Evolutionary conservation across 1,139 yeast genomes (phyloP).

Genomic region (Geotrichum bryndzae): DNA sequence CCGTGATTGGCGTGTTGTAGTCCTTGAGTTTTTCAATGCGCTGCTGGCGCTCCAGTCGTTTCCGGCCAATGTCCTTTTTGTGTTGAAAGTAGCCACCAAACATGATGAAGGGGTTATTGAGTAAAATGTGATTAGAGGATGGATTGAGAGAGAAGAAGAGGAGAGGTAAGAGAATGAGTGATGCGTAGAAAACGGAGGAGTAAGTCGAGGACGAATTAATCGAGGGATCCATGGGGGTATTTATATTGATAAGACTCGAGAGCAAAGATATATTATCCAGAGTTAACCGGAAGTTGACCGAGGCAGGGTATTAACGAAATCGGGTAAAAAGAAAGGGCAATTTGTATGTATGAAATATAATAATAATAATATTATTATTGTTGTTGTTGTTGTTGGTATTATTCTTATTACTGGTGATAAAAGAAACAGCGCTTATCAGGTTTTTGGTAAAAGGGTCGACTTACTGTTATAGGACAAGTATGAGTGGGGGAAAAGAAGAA

Average conservation of each 20-base stretch:
- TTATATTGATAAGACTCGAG: background rate
- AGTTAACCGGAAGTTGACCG: background rate
- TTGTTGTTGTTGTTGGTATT: too few species aligned
- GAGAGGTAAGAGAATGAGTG: background rate
- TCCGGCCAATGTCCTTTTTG: constrained; percentile 24
- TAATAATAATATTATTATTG: too few species aligned
- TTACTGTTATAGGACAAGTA: background rate
- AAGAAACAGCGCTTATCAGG: too few species aligned
- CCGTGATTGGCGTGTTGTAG: constrained; percentile 34
- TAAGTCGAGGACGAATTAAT: background rate
- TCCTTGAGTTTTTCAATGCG: constrained; percentile 33
- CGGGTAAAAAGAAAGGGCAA: background rate
- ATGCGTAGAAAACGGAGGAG: background rate
- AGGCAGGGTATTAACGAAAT: background rate
- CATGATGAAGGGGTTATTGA: constrained; percentile 7
- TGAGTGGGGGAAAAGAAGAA: background rate
- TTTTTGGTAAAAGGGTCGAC: background rate
- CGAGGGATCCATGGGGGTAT: background rate
- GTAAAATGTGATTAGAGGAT: background rate
- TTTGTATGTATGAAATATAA: too few species aligned
- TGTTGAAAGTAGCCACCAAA: constrained; percentile 20
- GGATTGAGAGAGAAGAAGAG: background rate
- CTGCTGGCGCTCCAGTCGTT: constrained; percentile 34
- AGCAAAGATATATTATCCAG: background rate
- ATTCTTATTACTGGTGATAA: too few species aligned